Conservation (phyloP, 1,284 basidiomycete species). For the Microbotryum lychnidis-dioicae region DNA sequence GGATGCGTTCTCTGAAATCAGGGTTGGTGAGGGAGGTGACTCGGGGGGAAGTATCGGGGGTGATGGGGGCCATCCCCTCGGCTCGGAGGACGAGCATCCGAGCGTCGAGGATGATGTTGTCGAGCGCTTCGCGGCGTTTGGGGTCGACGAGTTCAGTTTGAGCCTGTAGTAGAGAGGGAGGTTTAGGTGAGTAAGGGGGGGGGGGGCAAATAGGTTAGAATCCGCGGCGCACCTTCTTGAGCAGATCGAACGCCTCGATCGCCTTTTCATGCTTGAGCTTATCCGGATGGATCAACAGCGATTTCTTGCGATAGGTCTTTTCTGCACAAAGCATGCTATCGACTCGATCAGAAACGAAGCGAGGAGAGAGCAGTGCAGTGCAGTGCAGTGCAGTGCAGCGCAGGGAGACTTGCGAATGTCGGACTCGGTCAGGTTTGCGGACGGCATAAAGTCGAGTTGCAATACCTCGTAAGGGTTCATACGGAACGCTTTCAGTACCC, state of each 20-base stretch:
- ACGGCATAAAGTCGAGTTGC: constrained; percentile 43
- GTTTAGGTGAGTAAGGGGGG: background rate
- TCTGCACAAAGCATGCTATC: constrained; percentile 32
- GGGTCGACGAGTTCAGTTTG: constrained; percentile 39
- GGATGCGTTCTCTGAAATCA: constrained; percentile 43
- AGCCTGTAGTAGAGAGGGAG: constrained; percentile 23
- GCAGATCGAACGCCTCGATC: constrained; percentile 48
- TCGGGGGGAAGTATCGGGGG: constrained; percentile 41
- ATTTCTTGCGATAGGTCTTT: constrained; percentile 49
- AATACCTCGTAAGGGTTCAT: constrained; percentile 52
- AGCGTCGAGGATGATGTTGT: constrained; percentile 40
- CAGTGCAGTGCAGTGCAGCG: no score
- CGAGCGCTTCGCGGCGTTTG: constrained; percentile 37
- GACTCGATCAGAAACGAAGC: background rate
- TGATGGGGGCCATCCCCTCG: constrained; percentile 35
- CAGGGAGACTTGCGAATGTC: constrained; percentile 42
- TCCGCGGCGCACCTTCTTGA: constrained; percentile 47
- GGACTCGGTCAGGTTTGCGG: constrained; percentile 38
- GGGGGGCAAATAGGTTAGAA: background rate
- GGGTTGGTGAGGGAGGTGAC: constrained; percentile 22
- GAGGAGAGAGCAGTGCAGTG: no score
- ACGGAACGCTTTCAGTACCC: constrained; percentile 48
- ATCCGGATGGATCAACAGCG: constrained; percentile 51
- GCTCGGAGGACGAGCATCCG: constrained; percentile 40
- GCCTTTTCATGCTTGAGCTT: constrained; percentile 50